Conservation (phyloP, 23 red algal genomes). For the Gracilaria gracilis region DNA sequence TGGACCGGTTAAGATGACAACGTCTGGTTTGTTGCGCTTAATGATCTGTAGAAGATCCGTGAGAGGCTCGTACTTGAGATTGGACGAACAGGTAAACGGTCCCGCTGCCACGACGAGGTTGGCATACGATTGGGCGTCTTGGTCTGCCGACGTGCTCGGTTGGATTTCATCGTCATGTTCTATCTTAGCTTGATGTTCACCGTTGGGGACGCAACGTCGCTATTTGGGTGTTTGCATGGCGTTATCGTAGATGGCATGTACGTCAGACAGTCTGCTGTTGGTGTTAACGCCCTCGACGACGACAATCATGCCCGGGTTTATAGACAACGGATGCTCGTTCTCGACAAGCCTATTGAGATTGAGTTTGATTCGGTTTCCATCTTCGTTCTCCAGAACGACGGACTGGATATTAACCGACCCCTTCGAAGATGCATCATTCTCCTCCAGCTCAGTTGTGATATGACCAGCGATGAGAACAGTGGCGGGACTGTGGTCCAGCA, state of each 20-base stretch:
- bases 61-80: slow-evolving; percentile 66
- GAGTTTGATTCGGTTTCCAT: slow-evolving; percentile 56
- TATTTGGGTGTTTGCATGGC: not conserved
- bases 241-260: slow-evolving; percentile 71
- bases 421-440: not conserved
- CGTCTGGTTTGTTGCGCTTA: slow-evolving; percentile 14
- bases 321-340: slow-evolving; percentile 44
- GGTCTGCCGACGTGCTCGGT: no score
- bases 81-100: slow-evolving; percentile 27
- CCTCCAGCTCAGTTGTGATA: slow-evolving; percentile 59
- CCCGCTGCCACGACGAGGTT: slow-evolving; percentile 42
- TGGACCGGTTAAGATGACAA: slow-evolving; percentile 51
- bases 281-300: slow-evolving; percentile 73
- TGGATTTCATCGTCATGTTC: not conserved
- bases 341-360: slow-evolving; percentile 24
- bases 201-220: not conserved
- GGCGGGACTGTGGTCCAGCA: not conserved
- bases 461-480: slow-evolving; percentile 22
- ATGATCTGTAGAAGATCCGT: slow-evolving; percentile 34
- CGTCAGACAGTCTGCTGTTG: slow-evolving; percentile 57
- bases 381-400: slow-evolving; percentile 59
- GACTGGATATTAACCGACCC: slow-evolving; percentile 42
- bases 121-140: slow-evolving; percentile 9
- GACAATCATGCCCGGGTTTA: slow-evolving; percentile 58
- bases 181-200: not conserved